Evolutionary conservation across 1,284 basidiomycete genomes (phyloP).

Genomic region (Quambalaria eucalypti): DNA sequence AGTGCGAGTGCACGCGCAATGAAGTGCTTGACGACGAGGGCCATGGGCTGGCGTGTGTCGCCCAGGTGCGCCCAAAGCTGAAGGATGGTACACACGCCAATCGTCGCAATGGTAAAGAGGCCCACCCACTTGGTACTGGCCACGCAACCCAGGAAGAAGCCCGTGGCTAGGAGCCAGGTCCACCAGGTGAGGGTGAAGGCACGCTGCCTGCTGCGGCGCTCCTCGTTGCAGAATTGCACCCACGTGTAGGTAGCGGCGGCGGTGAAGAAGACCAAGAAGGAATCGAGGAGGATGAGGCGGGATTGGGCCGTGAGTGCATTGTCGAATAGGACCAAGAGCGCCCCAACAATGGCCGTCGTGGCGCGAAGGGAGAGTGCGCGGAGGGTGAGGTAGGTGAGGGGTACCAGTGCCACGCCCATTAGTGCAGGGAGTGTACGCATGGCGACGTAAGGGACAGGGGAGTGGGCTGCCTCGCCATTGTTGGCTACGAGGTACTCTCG

Average conservation of each 20-base stretch:
- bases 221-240: constrained; percentile 82
- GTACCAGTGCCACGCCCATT: constrained; percentile 82
- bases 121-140: constrained; percentile 97
- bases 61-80: constrained; percentile 88
- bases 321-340: constrained; percentile 88
- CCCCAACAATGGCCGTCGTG: constrained; percentile 77
- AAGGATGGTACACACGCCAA: constrained; percentile 72
- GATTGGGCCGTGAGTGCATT: constrained; percentile 93
- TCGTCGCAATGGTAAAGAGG: constrained; percentile 91
- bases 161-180: constrained; percentile 80
- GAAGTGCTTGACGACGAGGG: constrained; percentile 73
- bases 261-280: constrained; percentile 94
- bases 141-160: constrained; percentile 80
- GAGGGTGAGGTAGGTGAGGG: constrained; percentile 79
- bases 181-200: constrained; percentile 83
- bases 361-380: constrained; percentile 74
- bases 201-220: constrained; percentile 57
- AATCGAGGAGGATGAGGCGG: constrained; percentile 90
- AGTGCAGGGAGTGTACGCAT: constrained; percentile 87
- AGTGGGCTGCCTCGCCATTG: too few species aligned
- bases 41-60: constrained; percentile 69
- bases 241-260: constrained; percentile 78
- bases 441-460: constrained; percentile 76
- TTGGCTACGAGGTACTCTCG: constrained; percentile 38
- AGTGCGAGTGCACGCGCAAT: constrained; percentile 77